Percentiles rank a stretch among this genome's conserved stretches.
These are phyloP conservation scores for Podila minutissima DNA, from an alignment of 192 early-diverging fungal genomes.

Conservation along the genomic window DNA sequence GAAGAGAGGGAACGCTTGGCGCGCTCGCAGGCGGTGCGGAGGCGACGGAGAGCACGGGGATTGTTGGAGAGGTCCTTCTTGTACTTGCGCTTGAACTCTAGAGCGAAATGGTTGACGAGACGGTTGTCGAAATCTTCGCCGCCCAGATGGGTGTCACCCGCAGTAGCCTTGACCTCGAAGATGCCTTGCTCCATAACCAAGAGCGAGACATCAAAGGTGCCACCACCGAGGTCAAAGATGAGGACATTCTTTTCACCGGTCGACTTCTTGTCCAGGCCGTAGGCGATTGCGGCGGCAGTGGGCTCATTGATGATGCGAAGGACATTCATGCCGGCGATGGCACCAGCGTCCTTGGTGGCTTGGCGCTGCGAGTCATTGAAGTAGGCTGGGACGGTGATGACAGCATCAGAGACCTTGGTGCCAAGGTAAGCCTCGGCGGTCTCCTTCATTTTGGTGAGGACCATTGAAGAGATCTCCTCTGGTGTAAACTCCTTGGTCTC, in stretches of 20 bases:
- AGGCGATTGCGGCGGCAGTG: slow-evolving; percentile 96
- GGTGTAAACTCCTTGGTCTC: slow-evolving; percentile 97
- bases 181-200: slow-evolving; percentile 95
- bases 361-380: slow-evolving; percentile 99
- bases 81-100: slow-evolving; percentile 99
- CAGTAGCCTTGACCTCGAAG: slow-evolving; percentile 98
- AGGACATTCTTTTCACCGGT: slow-evolving; percentile 88
- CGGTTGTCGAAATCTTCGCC: slow-evolving; percentile 99
- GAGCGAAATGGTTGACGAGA: slow-evolving; percentile 92
- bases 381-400: slow-evolving; percentile 96
- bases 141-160: slow-evolving; percentile 99
- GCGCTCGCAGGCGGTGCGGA: slow-evolving; percentile 96
- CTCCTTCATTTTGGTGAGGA: slow-evolving; percentile 97
- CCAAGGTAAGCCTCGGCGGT: slow-evolving; percentile 92
- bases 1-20: slow-evolving; percentile 97
- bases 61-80: slow-evolving; percentile 94
- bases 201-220: slow-evolving; percentile 98
- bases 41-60: slow-evolving; percentile 94
- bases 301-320: slow-evolving; percentile 99
- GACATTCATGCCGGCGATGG: slow-evolving; percentile 91
- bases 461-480: slow-evolving; percentile 98
- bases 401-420: slow-evolving; percentile 80
- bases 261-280: slow-evolving; percentile 82
- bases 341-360: slow-evolving; percentile 98
- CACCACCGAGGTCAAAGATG: slow-evolving; percentile 97